Percentiles rank a stretch among this genome's conserved stretches.
phyloP scores from a whole-genome alignment of 1,139 yeast species.

The Yamadazyma oceani region DNA sequence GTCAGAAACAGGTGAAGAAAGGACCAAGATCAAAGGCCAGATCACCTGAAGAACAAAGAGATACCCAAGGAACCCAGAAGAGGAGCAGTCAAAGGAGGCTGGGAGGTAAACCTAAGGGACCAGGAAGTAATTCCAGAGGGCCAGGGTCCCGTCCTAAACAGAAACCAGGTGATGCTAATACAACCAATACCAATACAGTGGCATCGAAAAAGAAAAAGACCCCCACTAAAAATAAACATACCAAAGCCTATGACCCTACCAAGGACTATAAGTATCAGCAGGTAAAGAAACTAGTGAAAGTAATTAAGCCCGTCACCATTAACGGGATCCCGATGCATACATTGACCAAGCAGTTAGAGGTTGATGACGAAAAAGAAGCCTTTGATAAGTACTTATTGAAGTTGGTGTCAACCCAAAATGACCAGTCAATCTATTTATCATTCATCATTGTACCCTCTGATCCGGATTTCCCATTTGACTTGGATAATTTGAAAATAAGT shows the following conservation, averaged over 20 bases:
- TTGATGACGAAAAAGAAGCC: slow-evolving; percentile 12
- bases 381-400: slow-evolving; percentile 19
- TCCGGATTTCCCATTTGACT: slow-evolving; percentile 73
- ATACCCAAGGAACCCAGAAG: neutral
- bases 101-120: too few relatives aligned
- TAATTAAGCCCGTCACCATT: slow-evolving; percentile 31
- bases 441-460: slow-evolving; percentile 56
- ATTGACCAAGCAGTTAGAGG: slow-evolving; percentile 17
- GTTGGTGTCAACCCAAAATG: slow-evolving; percentile 18
- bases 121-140: neutral
- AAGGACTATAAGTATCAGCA: slow-evolving; percentile 22
- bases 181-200: too few relatives aligned
- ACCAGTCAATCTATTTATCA: slow-evolving; percentile 31
- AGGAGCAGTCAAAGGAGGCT: too few relatives aligned
- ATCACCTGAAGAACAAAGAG: neutral
- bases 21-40: neutral
- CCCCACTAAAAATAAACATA: too few relatives aligned
- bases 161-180: neutral
- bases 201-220: slow-evolving; percentile 3
- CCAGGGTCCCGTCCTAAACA: slow-evolving; percentile 1
- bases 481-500: slow-evolving; percentile 50
- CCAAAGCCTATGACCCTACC: slow-evolving; percentile 15
- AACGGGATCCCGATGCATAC: slow-evolving; percentile 28
- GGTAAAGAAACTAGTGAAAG: slow-evolving; percentile 28
- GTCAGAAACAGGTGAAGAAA: too few relatives aligned